Base-by-base conservation (phyloP, 768 basidiomycete species). In the Kwoniella heveanensis region DNA sequence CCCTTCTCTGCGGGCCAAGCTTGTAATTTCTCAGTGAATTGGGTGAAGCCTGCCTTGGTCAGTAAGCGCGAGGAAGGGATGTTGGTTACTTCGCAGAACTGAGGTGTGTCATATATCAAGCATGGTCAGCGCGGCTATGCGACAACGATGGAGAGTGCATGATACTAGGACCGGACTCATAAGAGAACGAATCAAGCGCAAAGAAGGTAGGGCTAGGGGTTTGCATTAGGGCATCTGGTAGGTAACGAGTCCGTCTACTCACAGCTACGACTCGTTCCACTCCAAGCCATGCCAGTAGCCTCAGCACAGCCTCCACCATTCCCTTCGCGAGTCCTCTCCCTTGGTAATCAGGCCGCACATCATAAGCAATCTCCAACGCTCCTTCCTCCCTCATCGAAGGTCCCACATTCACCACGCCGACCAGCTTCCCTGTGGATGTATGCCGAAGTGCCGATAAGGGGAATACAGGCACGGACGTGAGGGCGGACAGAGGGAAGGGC, bases 61-160 rank as follows among this genome's bases (percentile, higher is more conserved):
- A 64, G 26, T 13, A 56, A 24, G 17, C 24, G 15, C 13, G 62
- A 9, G 6, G 62, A 64, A 19, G 62, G 52, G 12, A 46, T 47
- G n/a, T 64, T 64, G 32, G 26, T n/a, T n/a, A 47, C 22, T 46
- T 64, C 55, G 55, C 44, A 47, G 55, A 57, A 57, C 62, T 64
- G n/a, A n/a, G n/a, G n/a, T n/a, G n/a, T n/a, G n/a, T n/a, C n/a
- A n/a, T n/a, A n/a, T n/a, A n/a, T n/a, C n/a, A n/a, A n/a, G n/a
- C n/a, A n/a, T n/a, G n/a, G n/a, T n/a, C n/a, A n/a, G n/a, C n/a
- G n/a, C n/a, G n/a, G n/a, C n/a, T n/a, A n/a, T n/a, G n/a, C n/a
- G n/a, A n/a, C n/a, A n/a, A n/a, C n/a, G n/a, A n/a, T n/a, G n/a
- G n/a, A n/a, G n/a, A n/a, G n/a, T n/a, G n/a, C n/a, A n/a, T n/a